A percentile compares a stretch with the other conserved stretches of the same genome.
Evolutionary conservation across 2,329 filamentous ascomycete species (phyloP).

Genomic region (Chaetothyriales sp.): DNA sequence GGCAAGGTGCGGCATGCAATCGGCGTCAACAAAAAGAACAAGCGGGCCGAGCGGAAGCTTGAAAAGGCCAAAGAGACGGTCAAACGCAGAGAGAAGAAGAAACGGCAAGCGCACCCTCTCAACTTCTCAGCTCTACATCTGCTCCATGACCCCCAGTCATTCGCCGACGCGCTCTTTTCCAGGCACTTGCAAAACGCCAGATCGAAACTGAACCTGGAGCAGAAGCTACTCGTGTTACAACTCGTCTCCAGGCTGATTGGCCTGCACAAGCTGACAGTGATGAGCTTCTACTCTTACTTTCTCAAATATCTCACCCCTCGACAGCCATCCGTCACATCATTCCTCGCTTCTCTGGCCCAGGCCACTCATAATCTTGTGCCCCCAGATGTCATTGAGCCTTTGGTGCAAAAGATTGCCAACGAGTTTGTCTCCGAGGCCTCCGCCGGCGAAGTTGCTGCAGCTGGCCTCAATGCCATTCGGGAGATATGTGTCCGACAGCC

Average conservation of each 20-base stretch:
- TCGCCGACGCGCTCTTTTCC: slow-evolving; percentile 75
- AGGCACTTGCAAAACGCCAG: slow-evolving; percentile 83
- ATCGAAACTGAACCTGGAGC: slow-evolving; percentile 70
- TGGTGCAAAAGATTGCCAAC: slow-evolving; percentile 91
- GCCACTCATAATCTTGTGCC: slow-evolving; percentile 82
- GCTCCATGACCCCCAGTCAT: slow-evolving; percentile 84
- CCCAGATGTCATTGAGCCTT: slow-evolving; percentile 76
- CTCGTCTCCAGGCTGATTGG: slow-evolving; percentile 82
- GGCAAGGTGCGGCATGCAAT: slow-evolving; percentile 68
- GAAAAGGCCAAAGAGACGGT: slow-evolving; percentile 70
- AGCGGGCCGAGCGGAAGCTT: slow-evolving; percentile 66
- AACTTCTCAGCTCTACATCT: slow-evolving; percentile 96
- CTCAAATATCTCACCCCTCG: slow-evolving; percentile 79
- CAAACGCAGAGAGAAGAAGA: slow-evolving; percentile 73
- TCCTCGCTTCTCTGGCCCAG: slow-evolving; percentile 83
- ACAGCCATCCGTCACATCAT: slow-evolving; percentile 81
- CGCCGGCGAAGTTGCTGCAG: slow-evolving; percentile 76
- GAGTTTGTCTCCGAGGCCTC: slow-evolving; percentile 95
- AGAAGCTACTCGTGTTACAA: slow-evolving; percentile 78
- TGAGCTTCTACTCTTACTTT: slow-evolving; percentile 91
- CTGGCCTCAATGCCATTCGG: slow-evolving; percentile 84
- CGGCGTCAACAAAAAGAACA: slow-evolving; percentile 91
- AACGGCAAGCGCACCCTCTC: slow-evolving; percentile 68
- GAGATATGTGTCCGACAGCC: slow-evolving; percentile 89
- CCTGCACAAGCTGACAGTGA: slow-evolving; percentile 77